phyloP scores from a whole-genome alignment of 345 rosid species.

The Salix dunnii region DNA sequence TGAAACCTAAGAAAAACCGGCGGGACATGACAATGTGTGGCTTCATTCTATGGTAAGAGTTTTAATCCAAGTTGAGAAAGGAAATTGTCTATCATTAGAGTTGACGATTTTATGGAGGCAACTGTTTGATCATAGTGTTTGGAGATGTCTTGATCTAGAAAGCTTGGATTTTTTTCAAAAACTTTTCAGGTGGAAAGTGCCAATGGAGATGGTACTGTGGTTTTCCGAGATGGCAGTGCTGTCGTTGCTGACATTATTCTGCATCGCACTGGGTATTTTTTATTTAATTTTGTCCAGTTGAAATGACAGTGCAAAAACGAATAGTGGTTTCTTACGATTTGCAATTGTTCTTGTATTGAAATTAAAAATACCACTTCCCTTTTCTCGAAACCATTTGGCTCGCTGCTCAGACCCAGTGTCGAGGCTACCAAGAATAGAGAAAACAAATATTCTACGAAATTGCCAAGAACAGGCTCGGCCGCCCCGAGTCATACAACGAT shows the following conservation, averaged over 20 bases:
- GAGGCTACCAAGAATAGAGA: too few species aligned
- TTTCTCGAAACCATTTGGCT: too few species aligned
- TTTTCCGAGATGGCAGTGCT: constrained; percentile 51
- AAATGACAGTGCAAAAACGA: too few species aligned
- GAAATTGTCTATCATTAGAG: not conserved
- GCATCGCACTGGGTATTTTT: constrained; percentile 75
- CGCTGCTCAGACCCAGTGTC: too few species aligned
- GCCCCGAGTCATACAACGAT: too few species aligned
- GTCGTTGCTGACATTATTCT: constrained; percentile 54
- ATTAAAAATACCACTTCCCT: too few species aligned
- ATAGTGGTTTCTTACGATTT: too few species aligned
- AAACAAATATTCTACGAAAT: too few species aligned
- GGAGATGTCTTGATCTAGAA: constrained; percentile 16
- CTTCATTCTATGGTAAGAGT: constrained; percentile 66
- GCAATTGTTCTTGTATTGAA: too few species aligned
- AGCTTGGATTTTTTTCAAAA: constrained; percentile 5
- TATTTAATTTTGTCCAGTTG: too few species aligned
- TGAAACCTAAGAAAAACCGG: constrained; percentile 32
- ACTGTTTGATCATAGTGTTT: not conserved
- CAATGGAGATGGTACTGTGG: constrained; percentile 54
- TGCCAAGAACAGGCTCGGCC: too few species aligned
- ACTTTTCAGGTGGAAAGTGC: constrained; percentile 56
- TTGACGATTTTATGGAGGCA: not conserved
- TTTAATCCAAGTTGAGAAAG: not conserved
- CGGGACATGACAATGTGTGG: constrained; percentile 49